Evolutionary conservation across 495 filamentous ascomycete genomes (phyloP), one percentile per base, ranked within the genome.

Genomic region (Talaromyces proteolyticus): DNA sequence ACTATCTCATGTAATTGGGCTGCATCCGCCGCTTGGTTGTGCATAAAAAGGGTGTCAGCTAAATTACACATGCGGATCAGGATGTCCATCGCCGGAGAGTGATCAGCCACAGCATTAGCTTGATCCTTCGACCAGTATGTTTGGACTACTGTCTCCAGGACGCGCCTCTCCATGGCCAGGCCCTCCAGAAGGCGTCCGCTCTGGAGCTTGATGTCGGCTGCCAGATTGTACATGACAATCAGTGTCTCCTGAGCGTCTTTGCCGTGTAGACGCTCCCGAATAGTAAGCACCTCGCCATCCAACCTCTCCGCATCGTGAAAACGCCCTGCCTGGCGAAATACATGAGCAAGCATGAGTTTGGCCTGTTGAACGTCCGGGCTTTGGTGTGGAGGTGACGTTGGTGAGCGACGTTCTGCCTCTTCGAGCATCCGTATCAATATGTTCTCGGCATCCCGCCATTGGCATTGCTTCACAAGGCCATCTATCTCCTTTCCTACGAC

Each of bases 141-240:
- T 20, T 14, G 47, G 17, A 34, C 47, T 20, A 17, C 47, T n/a
- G 47, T 18, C 20, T 49, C 47, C 12, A 49, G 37, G 16, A 49
- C 47, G 20, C 21, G 14, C 18, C 22, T 21, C 38, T 49, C 37
- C 5, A 41, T 12, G 14, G 36, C 36, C 36, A 49, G 14, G 16
- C 36, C 53, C 18, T 59, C 46, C 2, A 39, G 23, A 11, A 54
- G 25, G 26, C 47, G 50, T 3, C 50, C 52, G 18, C 47, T 45
- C 2, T 37, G 5, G 17, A 41, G 22, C n/a, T 53, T 60, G 4
- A 48, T 46, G 16, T 49, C 47, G 23, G 24, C 17, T 1, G 36
- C 37, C 14, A 62, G 43, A 6, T 22, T 22, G 14, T 26, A 26
- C 17, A 61, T 53, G 16, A 49, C 51, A 11, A 24, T 22, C 22